A percentile compares a stretch with the other conserved stretches of the same genome.
These are phyloP conservation scores for Aphanocladium album DNA, from an alignment of 2,329 filamentous ascomycete species.

Conservation along the genomic window DNA sequence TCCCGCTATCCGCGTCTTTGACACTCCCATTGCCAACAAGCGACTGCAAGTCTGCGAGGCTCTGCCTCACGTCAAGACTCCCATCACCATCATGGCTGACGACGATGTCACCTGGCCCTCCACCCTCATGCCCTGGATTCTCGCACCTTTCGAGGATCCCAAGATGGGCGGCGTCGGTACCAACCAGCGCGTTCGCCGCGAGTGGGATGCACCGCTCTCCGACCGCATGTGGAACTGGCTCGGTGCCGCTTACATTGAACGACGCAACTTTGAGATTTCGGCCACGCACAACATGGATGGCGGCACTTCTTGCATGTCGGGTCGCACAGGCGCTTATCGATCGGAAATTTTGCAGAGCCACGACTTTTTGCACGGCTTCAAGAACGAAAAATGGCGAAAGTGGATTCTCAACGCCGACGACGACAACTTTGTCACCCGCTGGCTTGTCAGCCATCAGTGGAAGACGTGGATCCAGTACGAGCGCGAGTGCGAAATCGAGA, in stretches of 20 bases:
- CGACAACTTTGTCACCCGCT: constrained; percentile 96
- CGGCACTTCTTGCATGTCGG: constrained; percentile 94
- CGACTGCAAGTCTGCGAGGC: constrained; percentile 88
- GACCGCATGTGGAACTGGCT: constrained; percentile 80
- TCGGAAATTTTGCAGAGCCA: constrained; percentile 81
- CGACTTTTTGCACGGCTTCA: constrained; percentile 83
- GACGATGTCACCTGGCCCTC: constrained; percentile 92
- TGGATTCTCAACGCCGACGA: constrained; percentile 94
- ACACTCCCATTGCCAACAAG: constrained; percentile 86
- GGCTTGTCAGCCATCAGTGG: constrained; percentile 88
- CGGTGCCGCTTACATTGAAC: constrained; percentile 85
- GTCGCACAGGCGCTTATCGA: constrained; percentile 86
- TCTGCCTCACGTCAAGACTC: constrained; percentile 76
- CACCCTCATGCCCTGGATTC: constrained; percentile 82
- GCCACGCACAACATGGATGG: constrained; percentile 93
- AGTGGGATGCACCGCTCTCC: constrained; percentile 52
- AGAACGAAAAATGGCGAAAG: constrained; percentile 82
- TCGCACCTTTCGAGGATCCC: constrained; percentile 84
- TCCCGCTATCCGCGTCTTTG: constrained; percentile 66
- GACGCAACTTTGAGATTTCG: constrained; percentile 94
- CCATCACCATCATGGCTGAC: constrained; percentile 87
- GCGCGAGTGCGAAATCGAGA: constrained; percentile 83
- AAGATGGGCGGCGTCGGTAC: constrained; percentile 87
- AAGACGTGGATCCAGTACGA: constrained; percentile 96
- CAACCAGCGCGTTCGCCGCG: constrained; percentile 77